Evolutionary conservation across 768 basidiomycete genomes (phyloP), one percentile per base, ranked within the genome.

Genomic region (Infundibulicybe gibba): DNA sequence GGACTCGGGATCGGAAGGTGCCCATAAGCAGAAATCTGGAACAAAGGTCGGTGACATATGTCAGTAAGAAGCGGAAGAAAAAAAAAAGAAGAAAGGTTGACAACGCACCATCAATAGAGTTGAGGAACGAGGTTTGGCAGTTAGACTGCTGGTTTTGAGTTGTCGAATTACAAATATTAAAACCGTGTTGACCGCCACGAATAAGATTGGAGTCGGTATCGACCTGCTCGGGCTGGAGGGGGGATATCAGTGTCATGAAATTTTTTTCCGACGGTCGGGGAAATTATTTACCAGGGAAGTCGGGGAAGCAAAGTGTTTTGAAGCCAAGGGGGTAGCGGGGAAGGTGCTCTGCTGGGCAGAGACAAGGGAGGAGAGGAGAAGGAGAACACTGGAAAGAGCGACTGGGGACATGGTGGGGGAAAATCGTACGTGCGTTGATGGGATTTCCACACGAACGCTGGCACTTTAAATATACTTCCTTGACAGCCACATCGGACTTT

Each of bases 121-220:
- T 84, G 40, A 80, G 58, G 52, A 79, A 69, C 3, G 73, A 59
- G 0, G 86, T 88, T 60, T 88, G 86, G 54, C 85, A 77, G 15
- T 67, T 56, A 3, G 85, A 87, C 1, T 67, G 16, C 43, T 76
- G 79, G 53, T 69, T 73, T 59, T 85, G 70, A 0, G 86, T 87
- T 14, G 82, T 80, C 0, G 77, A 74, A 62, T 86, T 87, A 62
- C 84, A 87, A 10, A 67, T 56, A 60, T 85, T 85, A 70, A 83
- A 85, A 13, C 87, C 86, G 15, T 56, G 54, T 58, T 88, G 86
- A 12, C 66, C 48, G 15, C 70, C 70, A 41, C 70, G 60, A 46
- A 57, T 55, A 3, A 67, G 50, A 44, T 46, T 40, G 11, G 50
- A 45, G 52, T 72, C 67, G 14, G 61, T 65, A 41, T 72, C 69